Percentiles rank a stretch among this genome's conserved stretches.
Conservation (phyloP, 2,329 filamentous ascomycete genomes). For the Didymosphaeria variabile region DNA sequence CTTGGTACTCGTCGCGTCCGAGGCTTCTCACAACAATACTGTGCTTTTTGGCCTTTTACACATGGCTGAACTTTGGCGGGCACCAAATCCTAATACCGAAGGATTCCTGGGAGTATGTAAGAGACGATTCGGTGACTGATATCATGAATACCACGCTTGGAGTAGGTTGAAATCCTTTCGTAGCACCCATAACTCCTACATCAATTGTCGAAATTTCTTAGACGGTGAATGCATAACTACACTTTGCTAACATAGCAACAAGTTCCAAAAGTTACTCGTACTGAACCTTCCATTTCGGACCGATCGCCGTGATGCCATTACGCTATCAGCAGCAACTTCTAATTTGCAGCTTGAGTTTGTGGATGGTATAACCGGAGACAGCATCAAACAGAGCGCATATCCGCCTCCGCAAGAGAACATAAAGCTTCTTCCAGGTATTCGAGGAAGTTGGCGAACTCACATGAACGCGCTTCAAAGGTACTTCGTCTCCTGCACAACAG, state of each 20-base stretch:
- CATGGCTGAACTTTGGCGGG: conserved; percentile 29
- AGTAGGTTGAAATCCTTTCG: conserved; percentile 24
- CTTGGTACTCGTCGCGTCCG: conserved; percentile 33
- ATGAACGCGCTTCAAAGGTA: conserved; percentile 44
- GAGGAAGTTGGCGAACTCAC: conserved; percentile 44
- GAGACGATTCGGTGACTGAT: conserved; percentile 33
- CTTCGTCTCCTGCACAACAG: background rate
- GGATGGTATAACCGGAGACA: conserved; percentile 56
- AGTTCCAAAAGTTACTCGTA: conserved; percentile 65
- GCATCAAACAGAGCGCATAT: conserved; percentile 39
- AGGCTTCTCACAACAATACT: conserved; percentile 34
- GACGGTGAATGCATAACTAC: conserved; percentile 61
- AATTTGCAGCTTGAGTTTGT: conserved; percentile 60
- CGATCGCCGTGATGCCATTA: conserved; percentile 63
- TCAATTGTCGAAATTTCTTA: conserved; percentile 57
- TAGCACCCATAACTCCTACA: conserved; percentile 30
- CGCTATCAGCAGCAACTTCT: conserved; percentile 58
- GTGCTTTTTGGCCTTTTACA: conserved; percentile 33
- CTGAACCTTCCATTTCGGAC: conserved; percentile 62
- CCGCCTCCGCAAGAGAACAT: conserved; percentile 41
- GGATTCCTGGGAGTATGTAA: conserved; percentile 34
- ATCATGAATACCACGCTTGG: conserved; percentile 41
- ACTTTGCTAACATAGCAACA: conserved; percentile 44
- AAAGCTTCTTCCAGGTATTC: conserved; percentile 36
- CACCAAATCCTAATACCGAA: conserved; percentile 28